Percentiles rank a stretch among this genome's conserved stretches.
Conservation (phyloP, 2,329 filamentous ascomycete genomes). For the Penicillium frequentans region DNA sequence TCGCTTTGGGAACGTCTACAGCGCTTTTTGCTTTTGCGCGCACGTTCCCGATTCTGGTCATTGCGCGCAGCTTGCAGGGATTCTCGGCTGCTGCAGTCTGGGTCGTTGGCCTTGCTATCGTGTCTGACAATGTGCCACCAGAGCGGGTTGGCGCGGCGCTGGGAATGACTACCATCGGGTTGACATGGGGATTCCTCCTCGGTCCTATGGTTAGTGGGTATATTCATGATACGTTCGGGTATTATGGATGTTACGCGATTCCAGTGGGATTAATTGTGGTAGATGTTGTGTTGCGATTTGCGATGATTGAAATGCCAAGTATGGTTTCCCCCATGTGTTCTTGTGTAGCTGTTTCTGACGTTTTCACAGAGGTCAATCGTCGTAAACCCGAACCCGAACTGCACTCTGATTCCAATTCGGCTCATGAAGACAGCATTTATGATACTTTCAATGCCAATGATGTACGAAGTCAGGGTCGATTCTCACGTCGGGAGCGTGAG, state of each 20-base stretch:
- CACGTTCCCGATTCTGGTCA: slow-evolving; percentile 47
- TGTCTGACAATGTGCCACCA: slow-evolving; percentile 59
- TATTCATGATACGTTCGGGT: slow-evolving; percentile 45
- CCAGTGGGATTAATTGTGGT: slow-evolving; percentile 52
- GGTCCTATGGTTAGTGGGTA: slow-evolving; percentile 61
- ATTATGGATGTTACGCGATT: slow-evolving; percentile 32
- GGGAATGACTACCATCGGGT: slow-evolving; percentile 53
- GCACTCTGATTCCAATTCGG: background rate
- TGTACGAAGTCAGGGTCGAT: background rate
- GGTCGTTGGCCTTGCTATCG: slow-evolving; percentile 60
- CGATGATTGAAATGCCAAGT: slow-evolving; percentile 55
- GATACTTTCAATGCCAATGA: slow-evolving; percentile 2
- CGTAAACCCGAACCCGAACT: background rate
- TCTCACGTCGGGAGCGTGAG: background rate
- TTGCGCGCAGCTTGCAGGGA: slow-evolving; percentile 59
- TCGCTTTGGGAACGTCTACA: slow-evolving; percentile 54
- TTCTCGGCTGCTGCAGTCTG: slow-evolving; percentile 60
- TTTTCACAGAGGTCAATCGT: background rate
- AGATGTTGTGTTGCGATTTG: slow-evolving; percentile 60
- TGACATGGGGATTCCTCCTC: slow-evolving; percentile 57
- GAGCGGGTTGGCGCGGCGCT: slow-evolving; percentile 61
- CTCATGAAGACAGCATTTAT: background rate
- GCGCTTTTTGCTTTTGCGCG: slow-evolving; percentile 54
- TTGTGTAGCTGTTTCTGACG: background rate
- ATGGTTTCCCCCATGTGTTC: background rate